These are phyloP conservation scores for Mycena sanguinolenta DNA, from an alignment of 768 basidiomycete genomes.

Conservation along the genomic window DNA sequence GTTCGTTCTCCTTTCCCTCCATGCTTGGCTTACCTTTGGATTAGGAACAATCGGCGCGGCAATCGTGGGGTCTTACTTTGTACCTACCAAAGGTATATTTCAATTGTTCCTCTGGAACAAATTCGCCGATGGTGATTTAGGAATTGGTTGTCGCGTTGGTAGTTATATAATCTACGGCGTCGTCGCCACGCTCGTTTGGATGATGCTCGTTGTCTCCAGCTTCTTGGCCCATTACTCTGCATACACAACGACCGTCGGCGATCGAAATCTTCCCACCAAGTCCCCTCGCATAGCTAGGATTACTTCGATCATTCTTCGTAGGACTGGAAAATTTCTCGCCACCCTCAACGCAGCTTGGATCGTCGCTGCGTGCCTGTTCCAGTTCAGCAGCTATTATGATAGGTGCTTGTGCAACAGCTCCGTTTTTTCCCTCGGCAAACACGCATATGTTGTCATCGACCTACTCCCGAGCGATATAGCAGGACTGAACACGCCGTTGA, in stretches of 20 bases:
- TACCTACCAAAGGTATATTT: conserved; percentile 34
- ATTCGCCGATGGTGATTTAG: conserved; percentile 24
- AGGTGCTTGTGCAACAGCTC: conserved; percentile 43
- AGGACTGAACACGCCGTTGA: conserved; percentile 21
- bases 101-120: not conserved
- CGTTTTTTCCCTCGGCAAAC: conserved; percentile 35
- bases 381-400: conserved; percentile 41
- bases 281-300: conserved; percentile 45
- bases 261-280: conserved; percentile 35
- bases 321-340: conserved; percentile 40
- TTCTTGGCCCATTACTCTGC: conserved; percentile 41
- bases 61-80: conserved; percentile 36
- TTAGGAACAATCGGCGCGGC: conserved; percentile 38
- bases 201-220: conserved; percentile 46
- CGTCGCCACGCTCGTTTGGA: conserved; percentile 50
- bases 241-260: conserved; percentile 16
- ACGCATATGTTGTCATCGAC: conserved; percentile 41
- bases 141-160: conserved; percentile 50
- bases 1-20: not conserved
- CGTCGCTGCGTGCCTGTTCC: conserved; percentile 41
- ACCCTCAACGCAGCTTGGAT: conserved; percentile 41
- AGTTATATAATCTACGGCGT: conserved; percentile 47
- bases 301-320: conserved; percentile 37
- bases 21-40: not conserved
- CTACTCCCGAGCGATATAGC: conserved; percentile 16